phyloP scores from a whole-genome alignment of 2,329 filamentous ascomycete genomes.

The Penicillium frequentans region DNA sequence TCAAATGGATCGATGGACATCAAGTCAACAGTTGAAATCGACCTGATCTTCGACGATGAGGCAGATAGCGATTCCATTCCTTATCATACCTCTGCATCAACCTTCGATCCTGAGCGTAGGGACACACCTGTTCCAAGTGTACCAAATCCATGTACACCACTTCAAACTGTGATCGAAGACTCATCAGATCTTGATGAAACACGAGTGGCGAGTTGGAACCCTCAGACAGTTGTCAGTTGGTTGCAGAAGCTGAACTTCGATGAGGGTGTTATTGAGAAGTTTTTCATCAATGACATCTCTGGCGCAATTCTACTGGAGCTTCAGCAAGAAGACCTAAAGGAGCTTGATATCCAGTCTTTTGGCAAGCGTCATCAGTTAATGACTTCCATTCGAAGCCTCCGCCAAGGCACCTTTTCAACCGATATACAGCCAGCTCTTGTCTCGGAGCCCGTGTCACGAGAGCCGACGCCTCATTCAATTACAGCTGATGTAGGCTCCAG shows the following conservation, averaged over 20 bases:
- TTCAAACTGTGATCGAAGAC: background rate
- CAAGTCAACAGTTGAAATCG: conserved; percentile 16
- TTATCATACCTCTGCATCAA: background rate
- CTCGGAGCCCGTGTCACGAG: background rate
- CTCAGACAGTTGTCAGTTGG: conserved; percentile 1
- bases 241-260: conserved; percentile 4
- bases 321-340: conserved; percentile 70
- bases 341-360: conserved; percentile 63
- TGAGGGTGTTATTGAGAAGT: conserved; percentile 68
- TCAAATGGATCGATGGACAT: conserved; percentile 14
- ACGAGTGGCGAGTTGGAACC: background rate
- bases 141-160: background rate
- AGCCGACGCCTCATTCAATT: background rate
- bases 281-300: conserved; percentile 89
- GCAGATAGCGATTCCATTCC: background rate
- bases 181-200: too few species aligned
- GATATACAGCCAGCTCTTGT: background rate
- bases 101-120: background rate
- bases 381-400: conserved; percentile 57
- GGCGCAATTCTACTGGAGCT: conserved; percentile 85
- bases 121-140: background rate
- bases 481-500: background rate
- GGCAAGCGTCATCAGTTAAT: conserved; percentile 63
- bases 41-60: conserved; percentile 15
- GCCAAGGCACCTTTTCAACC: conserved; percentile 25